These are phyloP conservation scores for Saccharomycopsis fodiens DNA, from an alignment of 805 yeast genomes.

Conservation along the genomic window DNA sequence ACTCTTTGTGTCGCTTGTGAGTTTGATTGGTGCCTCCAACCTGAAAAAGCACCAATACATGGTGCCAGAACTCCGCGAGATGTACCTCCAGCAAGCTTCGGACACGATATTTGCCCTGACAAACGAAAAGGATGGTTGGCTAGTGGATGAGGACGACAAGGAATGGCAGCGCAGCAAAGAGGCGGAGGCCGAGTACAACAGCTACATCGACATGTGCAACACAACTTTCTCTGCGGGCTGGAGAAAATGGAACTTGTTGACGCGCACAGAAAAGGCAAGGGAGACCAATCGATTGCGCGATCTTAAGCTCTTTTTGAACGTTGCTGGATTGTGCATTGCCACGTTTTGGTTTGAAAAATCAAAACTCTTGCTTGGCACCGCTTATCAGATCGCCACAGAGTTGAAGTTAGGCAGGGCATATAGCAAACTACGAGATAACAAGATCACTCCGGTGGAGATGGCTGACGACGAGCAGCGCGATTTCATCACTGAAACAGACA, in stretches of 20 bases:
- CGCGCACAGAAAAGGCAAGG: constrained; percentile 25
- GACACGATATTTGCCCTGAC: constrained; percentile 2
- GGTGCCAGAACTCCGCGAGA: constrained; percentile 14
- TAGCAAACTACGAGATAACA: background rate
- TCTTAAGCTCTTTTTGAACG: constrained; percentile 47
- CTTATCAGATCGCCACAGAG: constrained; percentile 56
- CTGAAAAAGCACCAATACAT: constrained; percentile 25
- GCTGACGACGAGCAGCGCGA: background rate
- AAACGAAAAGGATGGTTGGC: background rate
- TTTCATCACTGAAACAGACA: constrained; percentile 31
- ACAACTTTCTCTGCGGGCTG: constrained; percentile 22
- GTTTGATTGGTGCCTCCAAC: constrained; percentile 56
- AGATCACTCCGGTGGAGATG: background rate
- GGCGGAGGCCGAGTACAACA: constrained; percentile 11
- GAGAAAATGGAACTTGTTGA: constrained; percentile 26
- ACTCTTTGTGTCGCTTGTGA: constrained; percentile 48
- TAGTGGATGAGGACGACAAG: constrained; percentile 4
- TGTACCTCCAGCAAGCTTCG: constrained; percentile 6
- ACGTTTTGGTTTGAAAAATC: constrained; percentile 63
- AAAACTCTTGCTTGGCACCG: constrained; percentile 59
- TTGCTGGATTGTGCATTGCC: constrained; percentile 56
- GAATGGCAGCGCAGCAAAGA: background rate
- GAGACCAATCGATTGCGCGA: constrained; percentile 32
- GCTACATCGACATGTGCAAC: constrained; percentile 11
- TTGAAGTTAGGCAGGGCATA: constrained; percentile 24